Base-by-base conservation (phyloP, 2,329 filamentous ascomycete genomes). In the Pseudogymnoascus pannorum region DNA sequence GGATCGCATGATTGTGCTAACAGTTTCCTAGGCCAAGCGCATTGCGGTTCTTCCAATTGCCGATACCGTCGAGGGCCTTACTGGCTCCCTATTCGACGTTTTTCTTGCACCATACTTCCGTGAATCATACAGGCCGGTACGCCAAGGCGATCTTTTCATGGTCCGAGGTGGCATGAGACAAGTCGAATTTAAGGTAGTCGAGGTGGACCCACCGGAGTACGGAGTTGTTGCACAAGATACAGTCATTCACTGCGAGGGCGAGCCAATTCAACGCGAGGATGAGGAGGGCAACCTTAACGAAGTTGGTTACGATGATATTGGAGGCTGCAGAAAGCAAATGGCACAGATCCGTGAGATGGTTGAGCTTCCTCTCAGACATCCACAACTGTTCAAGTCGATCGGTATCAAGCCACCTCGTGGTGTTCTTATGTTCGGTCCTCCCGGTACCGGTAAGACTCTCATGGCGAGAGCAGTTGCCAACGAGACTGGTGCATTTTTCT, bases 51-150 rank as follows among this genome's bases (percentile, higher is more conserved):
- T 99, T 54, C 94, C 94, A 65, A 97, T 99, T 71, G 92, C 94
- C 75, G 94, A 99, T 76, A 97, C 95, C 67, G 88, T 99, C 71
- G 94, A 99, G 81, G 94, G 95, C 72, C 85, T 99, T 64, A 97
- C 95, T 65, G 94, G 94, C 71, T 97, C 93, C 48, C 86, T 99
- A 66, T 99, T 99, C 79, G 94, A 99, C 73, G 94, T 97, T 71
- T 99, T 95, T 86, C 92, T 99, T 68, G 94, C 94, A 63, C 94
- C 94, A 72, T 99, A 99, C 81, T 99, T 99, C 88, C 91, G 93
- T 72, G 94, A 99, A 83, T 93, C 94, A 66, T 99, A 99, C 82
- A 86, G 94, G 75, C 94, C 94, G 61, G 92, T 99, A 64, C 88
- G 92, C 75, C 94, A 97, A 82, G 94, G 94, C 71, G 94, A 99